Percentiles rank a stretch among this genome's conserved stretches.
Conservation (phyloP, 148 eudicot genomes). For the Rhododendron griersonianum region DNA sequence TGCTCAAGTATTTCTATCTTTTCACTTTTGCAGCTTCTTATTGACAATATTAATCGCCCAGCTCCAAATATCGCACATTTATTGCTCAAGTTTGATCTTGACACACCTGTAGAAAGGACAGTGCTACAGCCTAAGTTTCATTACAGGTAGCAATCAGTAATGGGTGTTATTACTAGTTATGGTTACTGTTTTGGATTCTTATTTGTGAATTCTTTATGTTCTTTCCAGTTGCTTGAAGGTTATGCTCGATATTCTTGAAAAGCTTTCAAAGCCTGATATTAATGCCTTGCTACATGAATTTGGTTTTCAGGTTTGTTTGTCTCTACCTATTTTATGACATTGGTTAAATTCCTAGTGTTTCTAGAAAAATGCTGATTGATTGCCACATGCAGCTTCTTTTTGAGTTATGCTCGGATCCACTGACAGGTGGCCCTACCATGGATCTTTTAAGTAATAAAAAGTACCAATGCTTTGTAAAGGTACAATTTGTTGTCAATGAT, state of each 20-base stretch:
- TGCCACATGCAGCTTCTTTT: conserved; percentile 70
- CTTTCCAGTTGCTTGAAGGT: conserved; percentile 85
- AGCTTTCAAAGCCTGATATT: conserved; percentile 65
- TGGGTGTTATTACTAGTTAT: not conserved
- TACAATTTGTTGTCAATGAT: conserved; percentile 14
- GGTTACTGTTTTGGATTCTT: not conserved
- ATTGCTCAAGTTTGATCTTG: conserved; percentile 86
- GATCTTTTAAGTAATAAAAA: conserved; percentile 75
- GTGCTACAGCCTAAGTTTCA: conserved; percentile 81
- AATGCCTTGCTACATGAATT: conserved; percentile 94
- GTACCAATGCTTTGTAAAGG: conserved; percentile 90
- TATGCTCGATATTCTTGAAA: conserved; percentile 87
- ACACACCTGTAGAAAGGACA: conserved; percentile 74
- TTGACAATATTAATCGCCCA: conserved; percentile 82
- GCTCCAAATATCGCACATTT: conserved; percentile 92
- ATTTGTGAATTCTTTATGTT: conserved; percentile 7
- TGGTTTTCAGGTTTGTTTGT: conserved; percentile 73
- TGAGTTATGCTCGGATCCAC: conserved; percentile 80
- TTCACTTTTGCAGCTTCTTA: conserved; percentile 60
- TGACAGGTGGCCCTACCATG: conserved; percentile 79
- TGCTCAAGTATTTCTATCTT: not conserved
- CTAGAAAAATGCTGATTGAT: not conserved
- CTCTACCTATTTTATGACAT: not conserved
- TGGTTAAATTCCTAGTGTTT: not conserved
- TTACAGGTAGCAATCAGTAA: conserved; percentile 56